Evolutionary conservation across 1,139 yeast genomes (phyloP).

Genomic region (Blastobotrys proliferans): DNA sequence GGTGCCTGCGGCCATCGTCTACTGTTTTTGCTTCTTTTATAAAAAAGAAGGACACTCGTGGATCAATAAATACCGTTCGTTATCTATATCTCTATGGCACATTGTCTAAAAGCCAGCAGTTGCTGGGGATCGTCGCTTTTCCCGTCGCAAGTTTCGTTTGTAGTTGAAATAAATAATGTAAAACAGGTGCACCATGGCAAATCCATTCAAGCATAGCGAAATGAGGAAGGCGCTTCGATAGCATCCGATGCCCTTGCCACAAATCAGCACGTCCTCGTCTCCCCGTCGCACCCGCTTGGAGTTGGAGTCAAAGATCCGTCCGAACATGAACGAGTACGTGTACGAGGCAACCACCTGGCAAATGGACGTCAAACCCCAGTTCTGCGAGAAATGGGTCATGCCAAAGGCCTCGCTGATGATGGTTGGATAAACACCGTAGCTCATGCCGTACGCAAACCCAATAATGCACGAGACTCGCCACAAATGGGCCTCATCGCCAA

Average conservation of each 20-base stretch:
- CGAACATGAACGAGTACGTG: conserved; percentile 33
- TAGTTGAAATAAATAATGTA: conserved; percentile 23
- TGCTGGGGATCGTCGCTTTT: not conserved
- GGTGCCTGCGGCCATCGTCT: too few relatives aligned
- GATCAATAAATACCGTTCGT: too few relatives aligned
- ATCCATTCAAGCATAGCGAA: conserved; percentile 36
- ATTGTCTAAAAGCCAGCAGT: too few relatives aligned
- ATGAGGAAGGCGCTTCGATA: conserved; percentile 27
- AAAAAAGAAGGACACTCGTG: too few relatives aligned
- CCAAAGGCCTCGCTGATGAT: conserved; percentile 71
- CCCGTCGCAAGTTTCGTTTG: conserved; percentile 5
- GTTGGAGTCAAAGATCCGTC: conserved; percentile 34
- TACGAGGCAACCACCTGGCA: conserved; percentile 36
- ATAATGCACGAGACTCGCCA: conserved; percentile 50
- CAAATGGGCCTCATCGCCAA: conserved; percentile 37
- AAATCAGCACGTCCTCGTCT: conserved; percentile 20
- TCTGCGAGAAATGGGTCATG: conserved; percentile 61
- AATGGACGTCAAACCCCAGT: conserved; percentile 63
- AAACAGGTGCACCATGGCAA: conserved; percentile 34
- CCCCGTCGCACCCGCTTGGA: conserved; percentile 15
- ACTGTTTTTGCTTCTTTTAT: too few relatives aligned
- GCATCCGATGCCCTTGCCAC: conserved; percentile 27
- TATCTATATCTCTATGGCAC: too few relatives aligned
- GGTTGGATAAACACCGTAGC: conserved; percentile 75
- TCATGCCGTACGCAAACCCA: conserved; percentile 70